Base-by-base conservation (phyloP, 192 early-diverging fungal genomes). In the Oehlia diaphana region DNA sequence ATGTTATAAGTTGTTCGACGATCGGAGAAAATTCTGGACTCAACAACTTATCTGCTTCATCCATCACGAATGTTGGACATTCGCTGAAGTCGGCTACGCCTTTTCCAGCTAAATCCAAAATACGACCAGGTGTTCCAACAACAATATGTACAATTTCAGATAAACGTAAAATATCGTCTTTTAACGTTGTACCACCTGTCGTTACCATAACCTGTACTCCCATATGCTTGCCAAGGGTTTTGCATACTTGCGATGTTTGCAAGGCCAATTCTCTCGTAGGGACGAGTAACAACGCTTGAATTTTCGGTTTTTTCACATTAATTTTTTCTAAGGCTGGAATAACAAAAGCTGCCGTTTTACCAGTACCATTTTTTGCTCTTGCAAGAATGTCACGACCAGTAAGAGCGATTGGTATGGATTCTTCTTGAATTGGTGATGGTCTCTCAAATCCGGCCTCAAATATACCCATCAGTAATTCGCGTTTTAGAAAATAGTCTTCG, bases 191-290 rank as follows among this genome's bases (percentile, higher is more conserved):
- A 72, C 98, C 98, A 81, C 98, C 98, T 4, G 98, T 99, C 16
- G 97, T 97, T 16, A 99, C 98, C 98, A 99, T 99, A 72, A 99
- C 94, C 79, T 99, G 94, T 61, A 98, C 87, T 74, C 92, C 93
- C 90, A 95, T 91, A 83, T 99, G 97, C 82, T 99, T 99, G 74
- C 98, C 97, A 16, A 99, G 89, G 23, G 86, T 98, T 89, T 98
- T 97, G 87, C 95, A 97, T 49, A 99, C 98, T 84, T 99, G 98
- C 5, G 98, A 95, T n/a, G 98, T 99, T 87, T 99, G 98, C 71
- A 99, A 91, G 1, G 98, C 98, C 82, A 99, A 89, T 86, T 99
- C 98, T 82, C 98, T 89, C 3, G 98, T 99, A 4, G 98, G 98
- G 8, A 98, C 97, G 19, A 99, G 87, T 64, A 99, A 89, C 10